Conservation (phyloP, 805 yeast species). For the Candida adriatica region DNA sequence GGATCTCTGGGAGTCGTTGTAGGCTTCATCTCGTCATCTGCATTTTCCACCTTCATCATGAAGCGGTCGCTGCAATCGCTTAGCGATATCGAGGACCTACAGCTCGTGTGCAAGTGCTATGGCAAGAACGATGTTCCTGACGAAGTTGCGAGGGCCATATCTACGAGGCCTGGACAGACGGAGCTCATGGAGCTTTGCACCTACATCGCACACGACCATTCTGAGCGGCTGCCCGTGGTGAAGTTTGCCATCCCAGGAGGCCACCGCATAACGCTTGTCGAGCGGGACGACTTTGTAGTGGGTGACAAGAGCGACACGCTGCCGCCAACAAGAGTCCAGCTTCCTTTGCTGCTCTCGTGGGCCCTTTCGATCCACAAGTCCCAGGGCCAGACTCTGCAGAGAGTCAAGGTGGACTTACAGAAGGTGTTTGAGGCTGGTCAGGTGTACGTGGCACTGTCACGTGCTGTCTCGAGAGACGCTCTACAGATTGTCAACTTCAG, state of each 20-base stretch:
- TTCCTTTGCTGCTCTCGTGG: conserved; percentile 74
- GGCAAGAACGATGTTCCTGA: conserved; percentile 19
- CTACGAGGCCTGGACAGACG: conserved; percentile 9
- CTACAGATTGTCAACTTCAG: conserved; percentile 63
- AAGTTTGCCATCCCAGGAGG: conserved; percentile 35
- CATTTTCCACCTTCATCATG: conserved; percentile 4
- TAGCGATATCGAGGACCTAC: conserved; percentile 8
- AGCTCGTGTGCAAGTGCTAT: conserved; percentile 27
- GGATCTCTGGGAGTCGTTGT: conserved; percentile 81
- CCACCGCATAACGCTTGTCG: conserved; percentile 6
- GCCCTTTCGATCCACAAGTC: conserved; percentile 80
- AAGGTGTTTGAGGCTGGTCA: conserved; percentile 76
- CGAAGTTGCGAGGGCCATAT: conserved; percentile 23
- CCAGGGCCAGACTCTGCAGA: conserved; percentile 74
- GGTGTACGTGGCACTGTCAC: conserved; percentile 73
- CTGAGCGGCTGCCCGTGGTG: conserved; percentile 46
- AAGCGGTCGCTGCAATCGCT: conserved; percentile 14
- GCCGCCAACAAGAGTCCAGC: conserved; percentile 40
- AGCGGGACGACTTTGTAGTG: conserved; percentile 12
- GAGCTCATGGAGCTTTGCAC: background rate
- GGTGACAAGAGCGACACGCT: conserved; percentile 29
- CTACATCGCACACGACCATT: too few relatives aligned
- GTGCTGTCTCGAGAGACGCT: conserved; percentile 64
- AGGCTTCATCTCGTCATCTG: conserved; percentile 27
- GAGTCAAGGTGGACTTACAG: conserved; percentile 62